These are phyloP conservation scores for Logfia minima DNA, from an alignment of 129 eudicot species.

Conservation along the genomic window DNA sequence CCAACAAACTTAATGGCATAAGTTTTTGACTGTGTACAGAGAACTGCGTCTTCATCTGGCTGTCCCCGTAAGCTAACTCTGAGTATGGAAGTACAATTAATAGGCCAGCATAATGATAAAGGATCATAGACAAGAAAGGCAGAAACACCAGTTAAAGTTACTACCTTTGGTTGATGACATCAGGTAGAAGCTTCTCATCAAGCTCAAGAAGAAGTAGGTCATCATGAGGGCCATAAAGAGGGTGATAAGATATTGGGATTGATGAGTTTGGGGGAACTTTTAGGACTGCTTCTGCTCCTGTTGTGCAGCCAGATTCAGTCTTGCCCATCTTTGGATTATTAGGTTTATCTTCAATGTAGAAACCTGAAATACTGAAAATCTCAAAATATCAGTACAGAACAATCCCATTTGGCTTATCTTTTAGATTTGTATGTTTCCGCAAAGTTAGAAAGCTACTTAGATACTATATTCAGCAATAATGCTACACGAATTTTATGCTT, in stretches of 20 bases:
- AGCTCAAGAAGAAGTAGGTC: slow-evolving; percentile 83
- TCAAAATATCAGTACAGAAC: background rate
- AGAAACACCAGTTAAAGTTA: slow-evolving; percentile 2
- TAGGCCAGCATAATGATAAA: background rate
- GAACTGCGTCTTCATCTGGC: slow-evolving; percentile 87
- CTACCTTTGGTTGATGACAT: slow-evolving; percentile 69
- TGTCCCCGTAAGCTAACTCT: slow-evolving; percentile 88
- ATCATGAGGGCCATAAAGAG: slow-evolving; percentile 74
- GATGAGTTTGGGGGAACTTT: slow-evolving; percentile 62
- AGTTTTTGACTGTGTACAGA: slow-evolving; percentile 87
- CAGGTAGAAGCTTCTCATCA: slow-evolving; percentile 91
- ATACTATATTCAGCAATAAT: slow-evolving; percentile 9
- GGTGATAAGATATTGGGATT: slow-evolving; percentile 71
- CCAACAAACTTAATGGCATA: slow-evolving; percentile 86
- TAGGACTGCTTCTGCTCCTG: slow-evolving; percentile 83
- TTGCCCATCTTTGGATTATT: slow-evolving; percentile 38
- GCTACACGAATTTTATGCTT: background rate
- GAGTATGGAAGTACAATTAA: background rate
- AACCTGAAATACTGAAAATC: slow-evolving; percentile 7
- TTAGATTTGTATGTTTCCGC: background rate
- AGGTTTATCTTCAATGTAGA: slow-evolving; percentile 13
- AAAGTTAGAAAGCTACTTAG: background rate
- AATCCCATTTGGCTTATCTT: slow-evolving; percentile 5
- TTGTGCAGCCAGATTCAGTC: slow-evolving; percentile 22
- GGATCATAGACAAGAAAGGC: background rate